Percentiles rank a stretch among this genome's conserved stretches.
phyloP scores from a whole-genome alignment of 345 rosid species.

The Ricinus communis region DNA sequence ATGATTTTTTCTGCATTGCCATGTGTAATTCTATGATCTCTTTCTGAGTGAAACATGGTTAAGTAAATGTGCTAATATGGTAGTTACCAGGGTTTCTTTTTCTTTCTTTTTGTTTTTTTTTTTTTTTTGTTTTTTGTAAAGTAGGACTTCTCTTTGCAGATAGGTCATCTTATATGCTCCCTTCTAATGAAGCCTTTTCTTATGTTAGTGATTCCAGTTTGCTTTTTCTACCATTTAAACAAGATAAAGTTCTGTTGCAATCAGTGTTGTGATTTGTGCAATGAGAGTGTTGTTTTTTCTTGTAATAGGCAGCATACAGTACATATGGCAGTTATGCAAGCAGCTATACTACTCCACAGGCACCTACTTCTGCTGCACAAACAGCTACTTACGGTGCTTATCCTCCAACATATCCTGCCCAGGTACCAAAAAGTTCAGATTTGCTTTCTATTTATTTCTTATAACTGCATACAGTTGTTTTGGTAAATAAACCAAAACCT shows the following conservation, averaged over 20 bases:
- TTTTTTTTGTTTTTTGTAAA: background rate
- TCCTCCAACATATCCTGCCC: conserved; percentile 74
- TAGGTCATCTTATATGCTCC: background rate
- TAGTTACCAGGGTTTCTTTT: too few species aligned
- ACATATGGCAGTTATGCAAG: conserved; percentile 71
- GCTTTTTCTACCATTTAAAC: background rate
- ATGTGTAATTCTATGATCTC: background rate
- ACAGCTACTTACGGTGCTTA: conserved; percentile 70
- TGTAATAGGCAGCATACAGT: conserved; percentile 65
- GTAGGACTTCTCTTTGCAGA: background rate
- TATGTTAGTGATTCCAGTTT: background rate
- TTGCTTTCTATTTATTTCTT: background rate
- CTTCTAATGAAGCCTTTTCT: background rate
- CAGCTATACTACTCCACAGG: conserved; percentile 64
- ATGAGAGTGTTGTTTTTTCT: conserved; percentile 3
- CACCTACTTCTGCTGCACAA: conserved; percentile 68
- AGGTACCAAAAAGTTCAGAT: conserved; percentile 46
- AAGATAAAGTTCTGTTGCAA: background rate
- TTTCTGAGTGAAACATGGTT: background rate
- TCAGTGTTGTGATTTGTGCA: background rate
- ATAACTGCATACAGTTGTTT: too few species aligned
- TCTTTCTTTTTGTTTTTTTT: too few species aligned
- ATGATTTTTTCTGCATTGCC: background rate
- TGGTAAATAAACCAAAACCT: background rate
- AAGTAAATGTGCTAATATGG: background rate